A percentile compares a stretch with the other conserved stretches of the same genome.
phyloP scores from a whole-genome alignment of 108 stramenopile genomes.

The Skeletonema potamos region DNA sequence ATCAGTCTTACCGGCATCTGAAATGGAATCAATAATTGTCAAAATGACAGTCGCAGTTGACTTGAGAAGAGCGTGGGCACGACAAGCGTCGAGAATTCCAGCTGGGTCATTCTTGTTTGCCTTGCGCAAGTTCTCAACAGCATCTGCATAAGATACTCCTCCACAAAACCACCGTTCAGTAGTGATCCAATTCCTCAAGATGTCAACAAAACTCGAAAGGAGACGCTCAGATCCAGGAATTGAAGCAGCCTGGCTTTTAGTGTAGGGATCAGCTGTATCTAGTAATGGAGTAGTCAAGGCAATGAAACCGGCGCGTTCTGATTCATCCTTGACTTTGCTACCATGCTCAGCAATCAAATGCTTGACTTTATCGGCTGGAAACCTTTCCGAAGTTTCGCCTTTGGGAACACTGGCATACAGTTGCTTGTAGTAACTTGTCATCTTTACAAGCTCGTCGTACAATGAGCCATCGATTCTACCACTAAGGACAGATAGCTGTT shows the following conservation, averaged over 20 bases:
- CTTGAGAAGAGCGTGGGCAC: constrained; percentile 80
- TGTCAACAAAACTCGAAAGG: constrained; percentile 59
- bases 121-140: constrained; percentile 85
- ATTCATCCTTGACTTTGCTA: constrained; percentile 49
- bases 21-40: constrained; percentile 83
- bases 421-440: constrained; percentile 62
- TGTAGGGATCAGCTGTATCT: constrained; percentile 73
- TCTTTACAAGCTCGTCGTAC: constrained; percentile 54
- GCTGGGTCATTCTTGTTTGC: constrained; percentile 65
- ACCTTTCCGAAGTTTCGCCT: constrained; percentile 15
- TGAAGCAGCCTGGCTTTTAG: constrained; percentile 53
- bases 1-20: constrained; percentile 71
- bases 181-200: constrained; percentile 80
- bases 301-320: constrained; percentile 64
- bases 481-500: constrained; percentile 91
- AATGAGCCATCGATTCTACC: constrained; percentile 85
- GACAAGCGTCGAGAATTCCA: constrained; percentile 80
- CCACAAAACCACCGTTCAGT: constrained; percentile 90
- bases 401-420: constrained; percentile 33
- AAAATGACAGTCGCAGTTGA: constrained; percentile 72
- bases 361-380: constrained; percentile 75
- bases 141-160: constrained; percentile 85
- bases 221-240: constrained; percentile 85
- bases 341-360: constrained; percentile 51
- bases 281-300: constrained; percentile 69